A percentile compares a stretch with the other conserved stretches of the same genome.
These are phyloP conservation scores for Chamaecyparis obtusa DNA, from an alignment of 75 land plant species.

Conservation along the genomic window DNA sequence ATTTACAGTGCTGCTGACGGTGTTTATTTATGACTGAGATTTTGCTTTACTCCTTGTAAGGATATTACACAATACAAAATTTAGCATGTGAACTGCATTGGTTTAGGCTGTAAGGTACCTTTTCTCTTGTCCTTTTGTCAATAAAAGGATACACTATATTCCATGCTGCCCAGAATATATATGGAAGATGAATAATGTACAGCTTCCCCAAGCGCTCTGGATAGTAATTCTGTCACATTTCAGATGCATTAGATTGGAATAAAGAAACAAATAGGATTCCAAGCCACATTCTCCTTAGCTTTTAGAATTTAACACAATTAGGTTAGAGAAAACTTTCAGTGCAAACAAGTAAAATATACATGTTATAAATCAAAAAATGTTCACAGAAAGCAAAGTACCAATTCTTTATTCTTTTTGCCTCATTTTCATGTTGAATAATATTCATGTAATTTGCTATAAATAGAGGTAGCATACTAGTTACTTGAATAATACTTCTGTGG, in stretches of 20 bases:
- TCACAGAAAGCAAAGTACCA: not conserved
- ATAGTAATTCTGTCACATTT: slow-evolving; percentile 33
- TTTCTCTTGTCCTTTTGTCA: slow-evolving; percentile 25
- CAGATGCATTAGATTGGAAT: slow-evolving; percentile 5
- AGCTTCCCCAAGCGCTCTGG: slow-evolving; percentile 31
- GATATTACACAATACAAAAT: not conserved
- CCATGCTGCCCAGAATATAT: slow-evolving; percentile 34
- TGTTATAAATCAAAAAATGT: not conserved
- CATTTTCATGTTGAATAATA: not conserved
- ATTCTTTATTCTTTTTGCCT: not conserved
- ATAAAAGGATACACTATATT: slow-evolving; percentile 27
- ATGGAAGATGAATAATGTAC: slow-evolving; percentile 28
- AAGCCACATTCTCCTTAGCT: not conserved
- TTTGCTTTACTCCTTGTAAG: too few species aligned
- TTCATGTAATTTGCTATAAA: not conserved
- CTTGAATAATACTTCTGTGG: not conserved
- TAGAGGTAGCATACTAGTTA: not conserved
- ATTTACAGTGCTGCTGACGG: too few species aligned
- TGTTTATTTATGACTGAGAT: too few species aligned
- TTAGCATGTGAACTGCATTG: not conserved
- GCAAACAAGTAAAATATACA: not conserved
- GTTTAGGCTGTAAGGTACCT: slow-evolving; percentile 18
- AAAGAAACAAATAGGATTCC: not conserved
- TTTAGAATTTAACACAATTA: not conserved
- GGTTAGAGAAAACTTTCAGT: not conserved